A percentile compares a stretch with the other conserved stretches of the same genome.
phyloP scores from a whole-genome alignment of 345 rosid genomes.

The Cardamine chenopodiifolia region DNA sequence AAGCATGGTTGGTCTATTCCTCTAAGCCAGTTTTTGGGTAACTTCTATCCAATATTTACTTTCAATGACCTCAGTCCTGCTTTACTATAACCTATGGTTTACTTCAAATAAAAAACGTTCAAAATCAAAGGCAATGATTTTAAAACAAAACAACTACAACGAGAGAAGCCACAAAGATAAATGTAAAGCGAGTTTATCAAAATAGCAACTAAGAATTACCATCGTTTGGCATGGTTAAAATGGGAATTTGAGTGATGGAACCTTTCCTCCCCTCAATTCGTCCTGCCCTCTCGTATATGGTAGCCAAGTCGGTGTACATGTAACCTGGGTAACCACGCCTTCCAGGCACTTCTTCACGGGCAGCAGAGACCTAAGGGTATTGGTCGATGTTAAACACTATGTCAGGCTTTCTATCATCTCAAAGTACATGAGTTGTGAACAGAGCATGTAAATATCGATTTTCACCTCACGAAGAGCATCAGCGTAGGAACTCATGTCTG shows the following conservation, averaged over 20 bases:
- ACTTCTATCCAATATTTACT: conserved; percentile 10
- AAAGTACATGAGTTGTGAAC: conserved; percentile 24
- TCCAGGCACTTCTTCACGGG: conserved; percentile 96
- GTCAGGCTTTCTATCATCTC: conserved; percentile 12
- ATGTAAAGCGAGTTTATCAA: neutral
- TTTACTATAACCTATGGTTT: neutral
- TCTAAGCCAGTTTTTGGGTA: conserved; percentile 7
- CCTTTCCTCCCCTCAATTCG: conserved; percentile 90
- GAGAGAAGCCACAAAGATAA: conserved; percentile 4
- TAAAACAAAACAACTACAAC: conserved; percentile 9
- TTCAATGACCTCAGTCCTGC: neutral
- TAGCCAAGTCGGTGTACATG: conserved; percentile 96
- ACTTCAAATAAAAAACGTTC: neutral
- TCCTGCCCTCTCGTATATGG: conserved; percentile 92
- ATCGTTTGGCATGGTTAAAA: conserved; percentile 95
- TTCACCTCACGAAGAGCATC: conserved; percentile 97
- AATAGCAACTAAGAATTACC: conserved; percentile 48
- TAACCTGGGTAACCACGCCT: conserved; percentile 98
- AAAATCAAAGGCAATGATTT: neutral
- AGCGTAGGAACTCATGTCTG: conserved; percentile 97
- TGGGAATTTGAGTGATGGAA: conserved; percentile 91
- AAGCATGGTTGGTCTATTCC: conserved; percentile 10
- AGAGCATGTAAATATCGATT: neutral
- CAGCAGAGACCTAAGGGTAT: conserved; percentile 76
- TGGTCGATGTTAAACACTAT: conserved; percentile 3